Evolutionary conservation across 371 early-diverging fungal species (phyloP).

Genomic region (Catenaria anguillulae): DNA sequence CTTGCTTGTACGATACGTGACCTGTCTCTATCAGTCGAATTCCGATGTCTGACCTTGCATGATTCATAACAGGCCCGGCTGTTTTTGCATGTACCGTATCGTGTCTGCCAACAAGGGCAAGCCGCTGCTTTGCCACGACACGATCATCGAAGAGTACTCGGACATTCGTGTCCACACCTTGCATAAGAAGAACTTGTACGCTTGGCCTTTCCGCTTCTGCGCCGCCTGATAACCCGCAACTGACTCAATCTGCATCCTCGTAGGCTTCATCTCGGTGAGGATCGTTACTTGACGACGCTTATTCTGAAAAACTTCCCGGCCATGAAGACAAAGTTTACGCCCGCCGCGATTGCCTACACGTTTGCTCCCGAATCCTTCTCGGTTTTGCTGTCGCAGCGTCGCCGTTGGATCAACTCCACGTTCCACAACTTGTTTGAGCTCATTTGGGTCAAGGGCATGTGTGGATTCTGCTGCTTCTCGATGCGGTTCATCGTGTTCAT

Average conservation of each 20-base stretch:
- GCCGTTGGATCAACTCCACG: conserved; percentile 98
- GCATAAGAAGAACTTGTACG: conserved; percentile 94
- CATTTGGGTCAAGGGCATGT: conserved; percentile 64
- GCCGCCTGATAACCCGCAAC: too few relatives aligned
- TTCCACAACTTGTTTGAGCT: conserved; percentile 75
- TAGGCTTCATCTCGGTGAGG: conserved; percentile 97
- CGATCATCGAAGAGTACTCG: conserved; percentile 6
- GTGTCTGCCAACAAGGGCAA: conserved; percentile 1
- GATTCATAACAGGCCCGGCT: too few relatives aligned
- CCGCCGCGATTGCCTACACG: conserved; percentile 4
- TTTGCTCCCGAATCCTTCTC: conserved; percentile 36
- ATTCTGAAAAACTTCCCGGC: conserved; percentile 92
- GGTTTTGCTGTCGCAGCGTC: conserved; percentile 57
- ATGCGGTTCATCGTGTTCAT: conserved; percentile 87
- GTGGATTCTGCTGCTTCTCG: conserved; percentile 91
- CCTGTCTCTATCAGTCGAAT: too few relatives aligned
- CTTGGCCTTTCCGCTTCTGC: too few relatives aligned
- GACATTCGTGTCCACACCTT: conserved; percentile 62
- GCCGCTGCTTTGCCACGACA: conserved; percentile 4
- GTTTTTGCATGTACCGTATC: conserved; percentile 91
- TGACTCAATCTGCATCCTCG: too few relatives aligned
- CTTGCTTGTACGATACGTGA: too few relatives aligned
- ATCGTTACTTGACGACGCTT: conserved; percentile 94
- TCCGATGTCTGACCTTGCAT: too few relatives aligned
- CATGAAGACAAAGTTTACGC: conserved; percentile 40